Evolutionary conservation across 2,329 filamentous ascomycete species (phyloP).

Genomic region (Colletotrichum tropicale): DNA sequence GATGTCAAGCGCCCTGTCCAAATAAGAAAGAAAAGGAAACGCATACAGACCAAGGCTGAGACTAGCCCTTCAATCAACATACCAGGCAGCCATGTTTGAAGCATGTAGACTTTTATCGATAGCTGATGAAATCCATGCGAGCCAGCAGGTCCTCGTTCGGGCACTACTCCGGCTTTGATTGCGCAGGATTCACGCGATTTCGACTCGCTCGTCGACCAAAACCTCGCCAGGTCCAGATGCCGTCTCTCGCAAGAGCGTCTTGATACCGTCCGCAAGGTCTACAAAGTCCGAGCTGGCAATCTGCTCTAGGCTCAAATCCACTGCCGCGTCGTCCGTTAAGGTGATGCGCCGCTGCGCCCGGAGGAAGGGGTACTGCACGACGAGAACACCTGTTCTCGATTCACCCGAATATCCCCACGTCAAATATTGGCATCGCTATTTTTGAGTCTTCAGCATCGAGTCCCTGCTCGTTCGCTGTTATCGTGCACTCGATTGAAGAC

Average conservation of each 20-base stretch:
- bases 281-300: neutral
- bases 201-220: neutral
- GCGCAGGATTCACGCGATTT: neutral
- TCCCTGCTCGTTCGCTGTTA: neutral
- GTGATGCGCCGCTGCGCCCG: neutral
- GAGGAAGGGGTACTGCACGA: neutral
- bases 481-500: neutral
- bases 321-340: neutral
- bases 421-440: fast-evolving
- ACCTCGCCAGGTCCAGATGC: fast-evolving
- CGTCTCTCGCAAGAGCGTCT: neutral
- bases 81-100: fast-evolving
- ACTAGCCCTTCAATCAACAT: neutral
- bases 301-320: fast-evolving
- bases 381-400: fast-evolving
- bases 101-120: neutral
- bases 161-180: neutral
- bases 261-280: neutral
- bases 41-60: no score
- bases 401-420: fast-evolving
- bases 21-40: neutral
- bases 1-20: neutral
- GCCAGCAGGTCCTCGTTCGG: neutral
- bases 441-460: neutral
- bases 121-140: neutral